These are phyloP conservation scores for Penicillium sp. DNA, from an alignment of 2,329 filamentous ascomycete species.

Conservation along the genomic window DNA sequence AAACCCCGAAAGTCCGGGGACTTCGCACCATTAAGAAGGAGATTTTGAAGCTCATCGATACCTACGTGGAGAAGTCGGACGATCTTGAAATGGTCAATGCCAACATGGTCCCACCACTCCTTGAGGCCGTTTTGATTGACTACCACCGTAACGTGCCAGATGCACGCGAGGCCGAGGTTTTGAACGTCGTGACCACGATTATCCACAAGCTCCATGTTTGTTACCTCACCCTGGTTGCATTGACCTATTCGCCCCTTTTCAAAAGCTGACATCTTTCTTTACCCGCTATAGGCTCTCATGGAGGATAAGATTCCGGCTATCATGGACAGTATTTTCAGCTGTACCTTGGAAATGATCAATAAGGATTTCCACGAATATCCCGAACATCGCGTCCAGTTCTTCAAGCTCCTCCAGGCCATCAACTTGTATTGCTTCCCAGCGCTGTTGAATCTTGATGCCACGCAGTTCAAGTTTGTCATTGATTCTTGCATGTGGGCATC, in stretches of 20 bases:
- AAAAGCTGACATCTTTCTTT: slow-evolving; percentile 21
- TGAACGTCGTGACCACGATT: slow-evolving; percentile 96
- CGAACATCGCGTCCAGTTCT: slow-evolving; percentile 98
- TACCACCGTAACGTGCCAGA: slow-evolving; percentile 97
- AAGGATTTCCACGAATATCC: slow-evolving; percentile 99
- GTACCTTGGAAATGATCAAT: slow-evolving; percentile 99
- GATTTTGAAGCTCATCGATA: slow-evolving; percentile 96
- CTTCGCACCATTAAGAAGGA: slow-evolving; percentile 98
- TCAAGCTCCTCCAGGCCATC: slow-evolving; percentile 91
- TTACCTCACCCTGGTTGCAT: slow-evolving; percentile 24
- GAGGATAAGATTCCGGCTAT: slow-evolving; percentile 96
- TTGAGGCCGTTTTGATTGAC: slow-evolving; percentile 89
- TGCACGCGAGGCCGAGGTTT: slow-evolving; percentile 89
- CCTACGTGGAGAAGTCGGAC: slow-evolving; percentile 96
- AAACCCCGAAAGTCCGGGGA: slow-evolving; percentile 93
- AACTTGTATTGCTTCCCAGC: slow-evolving; percentile 97
- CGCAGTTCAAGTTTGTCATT: slow-evolving; percentile 98
- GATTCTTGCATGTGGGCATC: slow-evolving; percentile 99
- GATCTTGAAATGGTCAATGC: slow-evolving; percentile 87
- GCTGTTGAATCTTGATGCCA: slow-evolving; percentile 85
- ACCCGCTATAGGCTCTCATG: slow-evolving; percentile 67
- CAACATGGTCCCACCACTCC: slow-evolving; percentile 90
- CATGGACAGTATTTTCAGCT: slow-evolving; percentile 98
- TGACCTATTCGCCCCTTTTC: slow-evolving; percentile 35
- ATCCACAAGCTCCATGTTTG: slow-evolving; percentile 93